A percentile compares a stretch with the other conserved stretches of the same genome.
These are phyloP conservation scores for Aechmea fasciata DNA, from an alignment of 176 grass and related monocot species.

Conservation along the genomic window DNA sequence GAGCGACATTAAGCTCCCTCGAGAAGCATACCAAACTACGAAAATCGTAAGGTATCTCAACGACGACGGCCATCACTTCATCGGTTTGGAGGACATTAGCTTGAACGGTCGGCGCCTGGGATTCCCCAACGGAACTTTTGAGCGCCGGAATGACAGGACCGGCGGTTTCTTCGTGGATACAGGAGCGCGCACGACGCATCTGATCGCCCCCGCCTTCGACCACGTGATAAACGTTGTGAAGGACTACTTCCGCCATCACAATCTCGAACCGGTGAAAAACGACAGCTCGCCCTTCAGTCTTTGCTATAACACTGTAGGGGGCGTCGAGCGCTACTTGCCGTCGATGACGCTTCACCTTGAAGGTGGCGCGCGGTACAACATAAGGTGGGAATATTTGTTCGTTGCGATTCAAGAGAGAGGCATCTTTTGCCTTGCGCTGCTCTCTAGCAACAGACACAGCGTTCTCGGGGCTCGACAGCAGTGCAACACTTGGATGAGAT, in stretches of 20 bases:
- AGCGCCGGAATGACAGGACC: background rate
- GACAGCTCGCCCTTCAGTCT: background rate
- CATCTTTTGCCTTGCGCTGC: constrained; percentile 13
- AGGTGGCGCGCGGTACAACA: background rate
- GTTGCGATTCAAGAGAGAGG: background rate
- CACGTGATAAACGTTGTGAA: background rate
- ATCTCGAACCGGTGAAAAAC: too few relatives aligned
- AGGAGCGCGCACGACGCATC: background rate
- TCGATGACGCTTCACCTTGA: constrained; percentile 14
- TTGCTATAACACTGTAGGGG: background rate
- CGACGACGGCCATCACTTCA: background rate
- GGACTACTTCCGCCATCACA: background rate
- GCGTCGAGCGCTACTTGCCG: background rate
- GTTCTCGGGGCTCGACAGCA: constrained; percentile 18
- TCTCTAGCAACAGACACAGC: background rate
- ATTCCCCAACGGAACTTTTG: background rate
- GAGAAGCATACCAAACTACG: background rate
- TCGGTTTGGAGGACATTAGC: background rate
- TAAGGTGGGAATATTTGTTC: constrained; percentile 12
- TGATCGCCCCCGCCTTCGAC: background rate
- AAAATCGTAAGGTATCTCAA: background rate
- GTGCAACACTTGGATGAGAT: constrained; percentile 15
- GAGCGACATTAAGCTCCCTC: background rate
- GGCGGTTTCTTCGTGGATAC: background rate
- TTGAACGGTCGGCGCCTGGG: background rate